Evolutionary conservation across 1,284 basidiomycete genomes (phyloP).

Genomic region (Microbotryum saponariae): DNA sequence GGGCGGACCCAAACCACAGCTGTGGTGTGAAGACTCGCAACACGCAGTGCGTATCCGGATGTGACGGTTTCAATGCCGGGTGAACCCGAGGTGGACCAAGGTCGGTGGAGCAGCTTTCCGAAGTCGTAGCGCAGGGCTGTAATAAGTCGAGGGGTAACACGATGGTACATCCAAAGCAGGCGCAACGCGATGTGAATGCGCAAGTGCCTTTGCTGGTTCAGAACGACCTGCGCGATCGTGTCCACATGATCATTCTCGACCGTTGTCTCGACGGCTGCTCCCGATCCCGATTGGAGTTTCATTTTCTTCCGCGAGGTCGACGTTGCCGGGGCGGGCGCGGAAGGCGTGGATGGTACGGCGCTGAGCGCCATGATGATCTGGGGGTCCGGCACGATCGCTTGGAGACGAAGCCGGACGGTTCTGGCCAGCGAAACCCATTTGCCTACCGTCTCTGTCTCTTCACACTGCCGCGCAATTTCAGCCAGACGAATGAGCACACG

Average conservation of each 20-base stretch:
- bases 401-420: constrained; percentile 18
- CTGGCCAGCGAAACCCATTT: constrained; percentile 12
- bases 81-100: neutral
- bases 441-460: constrained; percentile 3
- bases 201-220: constrained; percentile 9
- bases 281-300: neutral
- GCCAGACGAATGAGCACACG: constrained; percentile 17
- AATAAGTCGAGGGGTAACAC: constrained; percentile 22
- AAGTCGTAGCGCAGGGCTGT: constrained; percentile 32
- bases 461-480: constrained; percentile 5
- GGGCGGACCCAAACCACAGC: constrained; percentile 11
- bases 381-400: constrained; percentile 23
- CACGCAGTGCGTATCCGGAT: constrained; percentile 27
- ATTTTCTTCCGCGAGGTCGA: neutral
- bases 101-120: constrained; percentile 22
- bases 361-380: constrained; percentile 28
- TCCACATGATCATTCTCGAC: neutral
- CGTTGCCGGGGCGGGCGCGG: constrained; percentile 3
- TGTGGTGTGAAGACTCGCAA: constrained; percentile 21
- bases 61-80: constrained; percentile 21
- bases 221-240: neutral
- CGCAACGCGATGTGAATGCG: constrained; percentile 30
- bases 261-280: neutral
- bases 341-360: constrained; percentile 9
- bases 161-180: constrained; percentile 31